Conservation (phyloP, 306 rosid genomes). For the Bauhinia variegata region DNA sequence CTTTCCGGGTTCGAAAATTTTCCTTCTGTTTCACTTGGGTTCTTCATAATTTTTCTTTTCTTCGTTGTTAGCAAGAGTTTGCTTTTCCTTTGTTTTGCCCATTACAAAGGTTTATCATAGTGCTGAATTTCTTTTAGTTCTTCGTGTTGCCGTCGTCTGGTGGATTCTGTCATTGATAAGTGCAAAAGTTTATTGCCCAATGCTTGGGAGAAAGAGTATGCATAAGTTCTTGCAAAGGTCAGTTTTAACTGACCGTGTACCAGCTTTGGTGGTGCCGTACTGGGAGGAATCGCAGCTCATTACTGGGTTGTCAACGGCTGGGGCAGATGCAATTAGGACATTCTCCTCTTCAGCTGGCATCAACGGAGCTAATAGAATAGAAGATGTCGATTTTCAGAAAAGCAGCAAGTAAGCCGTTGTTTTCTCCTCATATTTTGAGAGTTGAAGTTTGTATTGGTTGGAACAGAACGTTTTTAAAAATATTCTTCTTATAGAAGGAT, state of each 20-base stretch:
- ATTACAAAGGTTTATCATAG: background rate
- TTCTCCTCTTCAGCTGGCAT: constrained; percentile 18
- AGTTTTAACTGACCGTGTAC: constrained; percentile 14
- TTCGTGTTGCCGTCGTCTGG: background rate
- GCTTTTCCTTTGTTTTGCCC: background rate
- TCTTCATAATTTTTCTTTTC: background rate
- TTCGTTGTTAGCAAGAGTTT: background rate
- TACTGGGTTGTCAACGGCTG: constrained; percentile 19
- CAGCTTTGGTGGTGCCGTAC: constrained; percentile 8
- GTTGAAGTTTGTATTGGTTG: background rate
- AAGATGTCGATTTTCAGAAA: constrained; percentile 31
- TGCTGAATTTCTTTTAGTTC: background rate
- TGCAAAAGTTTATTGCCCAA: background rate
- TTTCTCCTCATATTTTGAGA: background rate
- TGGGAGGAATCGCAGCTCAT: constrained; percentile 17
- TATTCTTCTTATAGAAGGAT: background rate
- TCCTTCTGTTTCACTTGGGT: background rate
- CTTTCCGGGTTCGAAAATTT: background rate
- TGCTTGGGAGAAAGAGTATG: constrained; percentile 24
- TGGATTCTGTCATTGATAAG: background rate
- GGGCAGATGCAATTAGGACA: constrained; percentile 16
- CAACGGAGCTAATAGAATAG: constrained; percentile 9
- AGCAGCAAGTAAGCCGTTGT: constrained; percentile 3
- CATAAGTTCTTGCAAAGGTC: constrained; percentile 27
- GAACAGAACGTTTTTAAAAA: background rate